Percentiles rank a stretch among this genome's conserved stretches.
These are phyloP conservation scores for Nectriaceae sp. DNA, from an alignment of 2,329 filamentous ascomycete species.

Conservation along the genomic window DNA sequence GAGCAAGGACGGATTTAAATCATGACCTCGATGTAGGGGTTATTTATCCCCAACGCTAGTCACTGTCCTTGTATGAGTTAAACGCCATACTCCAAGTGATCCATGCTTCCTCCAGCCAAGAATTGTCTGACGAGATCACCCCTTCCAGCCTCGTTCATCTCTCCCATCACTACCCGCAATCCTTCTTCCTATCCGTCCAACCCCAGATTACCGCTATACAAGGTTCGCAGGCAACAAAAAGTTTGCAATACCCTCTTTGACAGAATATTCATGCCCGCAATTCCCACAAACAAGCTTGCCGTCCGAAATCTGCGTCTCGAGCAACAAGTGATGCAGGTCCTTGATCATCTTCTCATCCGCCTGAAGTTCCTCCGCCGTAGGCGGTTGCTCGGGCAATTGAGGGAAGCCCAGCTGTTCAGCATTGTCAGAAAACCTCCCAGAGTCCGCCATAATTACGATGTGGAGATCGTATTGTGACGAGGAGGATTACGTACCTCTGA, in stretches of 20 bases:
- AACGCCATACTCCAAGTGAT: constrained; percentile 29
- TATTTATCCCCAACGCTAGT: constrained; percentile 2
- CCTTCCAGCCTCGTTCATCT: not conserved
- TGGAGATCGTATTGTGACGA: not conserved
- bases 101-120: constrained; percentile 1
- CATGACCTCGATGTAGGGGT: constrained; percentile 9
- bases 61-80: constrained; percentile 12
- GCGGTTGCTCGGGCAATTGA: constrained; percentile 65
- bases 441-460: no score
- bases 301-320: constrained; percentile 88
- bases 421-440: not conserved
- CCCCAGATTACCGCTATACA: constrained; percentile 51
- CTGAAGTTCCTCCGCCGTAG: constrained; percentile 62
- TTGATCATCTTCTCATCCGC: constrained; percentile 69
- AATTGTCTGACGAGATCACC: not conserved
- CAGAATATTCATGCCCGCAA: constrained; percentile 90
- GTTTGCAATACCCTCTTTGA: constrained; percentile 96
- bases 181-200: constrained; percentile 1
- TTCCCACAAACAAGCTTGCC: constrained; percentile 88
- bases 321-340: constrained; percentile 78
- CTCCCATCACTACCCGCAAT: not conserved
- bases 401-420: constrained; percentile 73
- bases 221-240: constrained; percentile 93
- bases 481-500: constrained; percentile 64
- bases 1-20: constrained; percentile 11